phyloP scores from a whole-genome alignment of 495 filamentous ascomycete species.

The Aspergillus ellipticus region DNA sequence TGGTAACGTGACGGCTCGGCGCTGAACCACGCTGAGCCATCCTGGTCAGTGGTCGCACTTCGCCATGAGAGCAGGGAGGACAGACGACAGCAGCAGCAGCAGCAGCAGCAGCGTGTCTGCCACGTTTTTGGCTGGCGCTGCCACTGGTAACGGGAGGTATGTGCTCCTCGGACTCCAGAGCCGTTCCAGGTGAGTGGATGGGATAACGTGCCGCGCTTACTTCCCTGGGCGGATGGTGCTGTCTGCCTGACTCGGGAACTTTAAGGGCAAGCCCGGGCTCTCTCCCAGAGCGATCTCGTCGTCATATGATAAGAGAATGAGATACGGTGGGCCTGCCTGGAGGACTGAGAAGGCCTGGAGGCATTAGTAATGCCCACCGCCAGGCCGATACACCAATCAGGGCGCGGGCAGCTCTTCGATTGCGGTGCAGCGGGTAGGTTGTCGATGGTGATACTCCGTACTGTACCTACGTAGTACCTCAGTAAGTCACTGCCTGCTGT shows the following conservation, averaged over 20 bases:
- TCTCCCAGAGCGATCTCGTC: not conserved
- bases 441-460: not conserved
- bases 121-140: slow-evolving; percentile 5
- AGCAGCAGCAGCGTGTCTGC: not conserved
- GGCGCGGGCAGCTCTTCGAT: not conserved
- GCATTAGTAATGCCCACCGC: not conserved
- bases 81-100: not conserved
- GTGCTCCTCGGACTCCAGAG: not conserved
- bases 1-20: slow-evolving; percentile 3
- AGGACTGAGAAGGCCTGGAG: too few species aligned
- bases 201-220: slow-evolving; percentile 6
- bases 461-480: too few species aligned
- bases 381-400: not conserved
- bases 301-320: slow-evolving; percentile 12
- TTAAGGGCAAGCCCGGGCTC: too few species aligned
- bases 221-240: not conserved
- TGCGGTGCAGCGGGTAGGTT: not conserved
- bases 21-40: not conserved
- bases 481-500: too few species aligned
- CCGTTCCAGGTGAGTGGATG: slow-evolving; percentile 1
- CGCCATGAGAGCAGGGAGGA: not conserved
- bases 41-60: not conserved
- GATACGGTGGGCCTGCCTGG: not conserved
- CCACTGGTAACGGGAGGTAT: too few species aligned
- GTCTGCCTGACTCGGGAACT: too few species aligned